Evolutionary conservation across 768 basidiomycete genomes (phyloP).

Genomic region (Calocybe indica): DNA sequence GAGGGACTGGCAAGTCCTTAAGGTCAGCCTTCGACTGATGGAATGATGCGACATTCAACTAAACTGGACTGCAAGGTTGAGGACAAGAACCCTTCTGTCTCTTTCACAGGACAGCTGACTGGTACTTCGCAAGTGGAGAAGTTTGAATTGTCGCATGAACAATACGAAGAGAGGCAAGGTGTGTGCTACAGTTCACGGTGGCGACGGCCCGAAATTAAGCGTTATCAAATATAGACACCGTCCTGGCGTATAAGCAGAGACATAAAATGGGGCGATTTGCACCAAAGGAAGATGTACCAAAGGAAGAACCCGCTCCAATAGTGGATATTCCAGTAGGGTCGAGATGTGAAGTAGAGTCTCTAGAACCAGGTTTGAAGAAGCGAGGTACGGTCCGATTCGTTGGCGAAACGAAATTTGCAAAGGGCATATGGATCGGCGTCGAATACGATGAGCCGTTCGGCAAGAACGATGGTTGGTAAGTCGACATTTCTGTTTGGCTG

Average conservation of each 20-base stretch:
- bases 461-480: slow-evolving; percentile 93
- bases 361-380: slow-evolving; percentile 64
- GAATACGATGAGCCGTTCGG: slow-evolving; percentile 96
- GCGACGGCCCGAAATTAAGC: not conserved
- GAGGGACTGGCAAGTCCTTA: slow-evolving; percentile 72
- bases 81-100: slow-evolving; percentile 70
- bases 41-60: not conserved
- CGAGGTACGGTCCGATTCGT: slow-evolving; percentile 85
- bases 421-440: slow-evolving; percentile 82
- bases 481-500: slow-evolving; percentile 13
- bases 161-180: slow-evolving; percentile 82
- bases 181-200: slow-evolving; percentile 6
- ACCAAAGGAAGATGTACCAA: slow-evolving; percentile 31
- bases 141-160: slow-evolving; percentile 80
- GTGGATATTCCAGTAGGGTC: slow-evolving; percentile 61
- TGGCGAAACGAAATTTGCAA: slow-evolving; percentile 72
- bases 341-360: slow-evolving; percentile 77
- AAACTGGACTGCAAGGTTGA: slow-evolving; percentile 40
- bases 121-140: slow-evolving; percentile 88
- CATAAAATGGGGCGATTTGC: slow-evolving; percentile 90
- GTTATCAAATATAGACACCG: slow-evolving; percentile 56
- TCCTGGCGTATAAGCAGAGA: slow-evolving; percentile 82
- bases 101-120: slow-evolving; percentile 77
- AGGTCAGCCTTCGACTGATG: slow-evolving; percentile 39
- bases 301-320: slow-evolving; percentile 14